Conservation (phyloP, 2,329 filamentous ascomycete genomes). For the Colletotrichum destructivum region DNA sequence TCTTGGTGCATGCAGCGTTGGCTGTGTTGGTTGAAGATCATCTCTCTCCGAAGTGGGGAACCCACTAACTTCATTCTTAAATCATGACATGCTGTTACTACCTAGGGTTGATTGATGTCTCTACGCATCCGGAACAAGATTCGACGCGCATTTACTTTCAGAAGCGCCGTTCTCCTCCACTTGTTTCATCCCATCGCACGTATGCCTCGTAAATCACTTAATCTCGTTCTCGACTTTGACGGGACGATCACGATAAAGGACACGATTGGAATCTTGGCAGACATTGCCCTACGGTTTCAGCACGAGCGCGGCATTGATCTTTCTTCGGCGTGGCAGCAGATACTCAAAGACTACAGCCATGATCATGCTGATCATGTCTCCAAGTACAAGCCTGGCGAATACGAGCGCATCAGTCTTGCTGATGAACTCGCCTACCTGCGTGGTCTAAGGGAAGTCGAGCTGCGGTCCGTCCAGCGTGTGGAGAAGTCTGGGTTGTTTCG, state of each 20-base stretch:
- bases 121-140: not conserved
- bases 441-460: constrained; percentile 61
- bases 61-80: not conserved
- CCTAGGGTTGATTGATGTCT: not conserved
- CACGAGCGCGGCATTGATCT: constrained; percentile 51
- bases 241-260: constrained; percentile 71
- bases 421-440: constrained; percentile 62
- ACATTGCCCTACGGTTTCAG: constrained; percentile 56
- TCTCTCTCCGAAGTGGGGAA: constrained; percentile 25
- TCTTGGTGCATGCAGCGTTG: not conserved
- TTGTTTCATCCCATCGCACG: constrained; percentile 10
- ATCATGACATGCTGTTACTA: not conserved
- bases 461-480: constrained; percentile 62
- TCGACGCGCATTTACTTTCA: not conserved
- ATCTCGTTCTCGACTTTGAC: constrained; percentile 72
- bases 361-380: constrained; percentile 58
- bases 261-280: constrained; percentile 65
- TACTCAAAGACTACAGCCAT: constrained; percentile 62
- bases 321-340: constrained; percentile 58
- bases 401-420: constrained; percentile 51
- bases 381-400: constrained; percentile 51
- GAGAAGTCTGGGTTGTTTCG: constrained; percentile 61
- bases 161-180: not conserved
- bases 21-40: not conserved
- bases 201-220: constrained; percentile 48